phyloP scores from a whole-genome alignment of 148 eudicot species.

The Simmondsia chinensis region DNA sequence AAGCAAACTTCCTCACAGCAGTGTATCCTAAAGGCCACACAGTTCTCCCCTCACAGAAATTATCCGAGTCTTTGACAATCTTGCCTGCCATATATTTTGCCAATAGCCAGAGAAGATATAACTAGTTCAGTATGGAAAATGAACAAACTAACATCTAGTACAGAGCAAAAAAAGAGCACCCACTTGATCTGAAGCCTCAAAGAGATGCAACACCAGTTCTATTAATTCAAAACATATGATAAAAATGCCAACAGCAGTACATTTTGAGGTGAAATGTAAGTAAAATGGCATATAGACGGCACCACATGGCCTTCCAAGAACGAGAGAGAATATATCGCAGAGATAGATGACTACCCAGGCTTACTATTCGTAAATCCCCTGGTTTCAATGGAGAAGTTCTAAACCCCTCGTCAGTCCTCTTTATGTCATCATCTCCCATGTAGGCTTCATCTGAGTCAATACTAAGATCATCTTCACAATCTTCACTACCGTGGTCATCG shows the following conservation, averaged over 20 bases:
- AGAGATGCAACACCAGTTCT: too few relatives aligned
- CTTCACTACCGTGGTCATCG: constrained; percentile 20
- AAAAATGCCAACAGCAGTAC: too few relatives aligned
- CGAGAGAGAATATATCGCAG: too few relatives aligned
- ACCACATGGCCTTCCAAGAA: too few relatives aligned
- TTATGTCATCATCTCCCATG: constrained; percentile 16
- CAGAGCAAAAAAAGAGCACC: too few relatives aligned
- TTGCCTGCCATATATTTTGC: constrained; percentile 36
- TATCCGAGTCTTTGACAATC: constrained; percentile 36
- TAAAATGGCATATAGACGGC: too few relatives aligned
- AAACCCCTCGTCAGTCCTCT: constrained; percentile 20
- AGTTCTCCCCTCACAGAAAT: constrained; percentile 36
- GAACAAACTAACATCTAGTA: too few relatives aligned
- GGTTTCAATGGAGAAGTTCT: constrained; percentile 27
- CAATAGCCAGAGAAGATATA: not conserved
- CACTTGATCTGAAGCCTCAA: too few relatives aligned
- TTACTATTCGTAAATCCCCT: constrained; percentile 41
- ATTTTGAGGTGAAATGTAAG: too few relatives aligned
- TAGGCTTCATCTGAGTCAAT: constrained; percentile 32
- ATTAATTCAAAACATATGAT: too few relatives aligned
- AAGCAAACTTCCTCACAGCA: constrained; percentile 49
- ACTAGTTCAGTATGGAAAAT: too few relatives aligned
- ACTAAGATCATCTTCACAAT: constrained; percentile 30
- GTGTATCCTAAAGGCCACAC: constrained; percentile 56
- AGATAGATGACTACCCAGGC: constrained; percentile 28